A percentile compares a stretch with the other conserved stretches of the same genome.
Evolutionary conservation across 441 rosid genomes (phyloP).

Genomic region (Brassica hybrid): DNA sequence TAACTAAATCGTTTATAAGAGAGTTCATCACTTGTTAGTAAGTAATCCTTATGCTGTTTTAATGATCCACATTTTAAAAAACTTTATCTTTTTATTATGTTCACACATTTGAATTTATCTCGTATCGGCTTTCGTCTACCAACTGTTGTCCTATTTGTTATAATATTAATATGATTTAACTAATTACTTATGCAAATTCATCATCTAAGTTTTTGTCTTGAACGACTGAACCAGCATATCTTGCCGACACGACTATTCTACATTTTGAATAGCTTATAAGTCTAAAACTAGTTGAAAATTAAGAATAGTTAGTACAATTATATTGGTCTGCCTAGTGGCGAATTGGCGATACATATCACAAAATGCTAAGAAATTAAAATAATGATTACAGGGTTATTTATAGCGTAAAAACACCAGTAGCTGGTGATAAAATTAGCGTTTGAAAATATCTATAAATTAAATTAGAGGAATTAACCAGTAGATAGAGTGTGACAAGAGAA

Average conservation of each 20-base stretch:
- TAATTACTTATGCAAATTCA: slow-evolving; percentile 17
- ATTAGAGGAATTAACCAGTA: neutral
- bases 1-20: neutral
- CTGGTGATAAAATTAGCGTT: neutral
- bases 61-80: too few species aligned
- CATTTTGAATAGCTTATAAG: neutral
- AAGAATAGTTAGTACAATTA: neutral
- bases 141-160: too few species aligned
- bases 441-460: neutral
- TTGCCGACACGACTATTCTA: slow-evolving; percentile 35
- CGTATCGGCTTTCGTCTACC: too few species aligned
- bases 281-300: slow-evolving; percentile 15
- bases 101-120: too few species aligned
- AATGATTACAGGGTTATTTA: neutral
- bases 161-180: neutral
- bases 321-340: slow-evolving; percentile 2
- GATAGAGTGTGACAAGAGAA: neutral
- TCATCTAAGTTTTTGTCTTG: slow-evolving; percentile 33
- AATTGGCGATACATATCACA: neutral
- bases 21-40: too few species aligned
- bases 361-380: neutral
- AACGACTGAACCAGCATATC: slow-evolving; percentile 54
- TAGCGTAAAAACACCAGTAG: neutral
- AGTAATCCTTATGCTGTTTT: too few species aligned
- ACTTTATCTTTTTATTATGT: neutral